phyloP scores from a whole-genome alignment of 1,139 yeast species.

The Magnusiomyces magnusii region DNA sequence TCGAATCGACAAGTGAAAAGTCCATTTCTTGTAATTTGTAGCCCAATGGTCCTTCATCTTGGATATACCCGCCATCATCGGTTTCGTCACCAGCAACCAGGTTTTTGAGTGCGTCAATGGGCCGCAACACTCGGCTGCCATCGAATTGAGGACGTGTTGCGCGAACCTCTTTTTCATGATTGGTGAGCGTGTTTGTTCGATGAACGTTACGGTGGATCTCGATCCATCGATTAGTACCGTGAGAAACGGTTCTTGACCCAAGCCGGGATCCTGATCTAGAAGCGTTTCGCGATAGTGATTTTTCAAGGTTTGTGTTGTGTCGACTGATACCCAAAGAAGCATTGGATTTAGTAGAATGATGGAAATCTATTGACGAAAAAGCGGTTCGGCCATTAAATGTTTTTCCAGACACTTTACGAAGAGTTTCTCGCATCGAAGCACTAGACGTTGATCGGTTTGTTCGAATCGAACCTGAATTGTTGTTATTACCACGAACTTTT shows the following conservation, averaged over 20 bases:
- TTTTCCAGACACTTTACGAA: constrained; percentile 4
- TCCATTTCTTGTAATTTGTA: constrained; percentile 20
- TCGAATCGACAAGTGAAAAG: constrained; percentile 28
- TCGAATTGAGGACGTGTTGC: constrained; percentile 63
- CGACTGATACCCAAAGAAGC: constrained; percentile 1
- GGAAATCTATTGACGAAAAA: constrained; percentile 3
- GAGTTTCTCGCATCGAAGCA: not conserved
- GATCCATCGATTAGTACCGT: constrained; percentile 36
- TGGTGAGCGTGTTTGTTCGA: constrained; percentile 66
- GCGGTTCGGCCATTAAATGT: not conserved
- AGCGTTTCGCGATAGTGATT: not conserved
- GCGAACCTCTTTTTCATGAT: constrained; percentile 61
- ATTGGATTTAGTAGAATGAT: not conserved
- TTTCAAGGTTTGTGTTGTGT: not conserved
- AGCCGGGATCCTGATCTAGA: not conserved
- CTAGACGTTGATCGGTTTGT: constrained; percentile 3
- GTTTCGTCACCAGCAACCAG: constrained; percentile 27
- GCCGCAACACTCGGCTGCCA: constrained; percentile 57
- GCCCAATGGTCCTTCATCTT: constrained; percentile 22
- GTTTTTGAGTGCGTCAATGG: constrained; percentile 35
- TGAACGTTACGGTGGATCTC: constrained; percentile 54
- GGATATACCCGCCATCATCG: constrained; percentile 19
- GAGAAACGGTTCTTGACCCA: not conserved
- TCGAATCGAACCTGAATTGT: not conserved
- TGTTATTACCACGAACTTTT: not conserved